A percentile compares a stretch with the other conserved stretches of the same genome.
Conservation (phyloP, 768 basidiomycete genomes). For the Leccinellum rugosiceps region DNA sequence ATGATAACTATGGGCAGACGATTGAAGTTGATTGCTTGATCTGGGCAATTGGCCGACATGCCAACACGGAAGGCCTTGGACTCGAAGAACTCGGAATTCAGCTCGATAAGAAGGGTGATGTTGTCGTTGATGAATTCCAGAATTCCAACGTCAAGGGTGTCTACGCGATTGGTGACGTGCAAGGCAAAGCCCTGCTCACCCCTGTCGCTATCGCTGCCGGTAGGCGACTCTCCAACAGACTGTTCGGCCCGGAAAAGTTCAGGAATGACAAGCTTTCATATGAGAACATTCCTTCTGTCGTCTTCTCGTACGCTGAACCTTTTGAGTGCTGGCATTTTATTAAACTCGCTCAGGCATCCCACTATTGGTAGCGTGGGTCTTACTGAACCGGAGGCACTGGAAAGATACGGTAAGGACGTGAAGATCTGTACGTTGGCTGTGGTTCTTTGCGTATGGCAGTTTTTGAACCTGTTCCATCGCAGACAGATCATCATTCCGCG, state of each 20-base stretch:
- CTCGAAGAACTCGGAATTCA: slow-evolving; percentile 76
- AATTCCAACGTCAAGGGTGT: slow-evolving; percentile 69
- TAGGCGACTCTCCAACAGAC: slow-evolving; percentile 78
- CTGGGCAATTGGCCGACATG: slow-evolving; percentile 92
- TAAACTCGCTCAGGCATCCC: slow-evolving; percentile 63
- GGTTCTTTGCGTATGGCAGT: neutral
- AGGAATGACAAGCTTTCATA: slow-evolving; percentile 88
- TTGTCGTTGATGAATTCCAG: slow-evolving; percentile 91
- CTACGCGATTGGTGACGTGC: slow-evolving; percentile 87
- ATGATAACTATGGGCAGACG: slow-evolving; percentile 68
- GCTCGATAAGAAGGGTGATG: slow-evolving; percentile 73
- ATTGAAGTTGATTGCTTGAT: slow-evolving; percentile 84
- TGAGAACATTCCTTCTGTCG: slow-evolving; percentile 88
- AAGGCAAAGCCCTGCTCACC: slow-evolving; percentile 89
- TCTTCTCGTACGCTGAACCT: slow-evolving; percentile 77
- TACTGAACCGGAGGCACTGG: slow-evolving; percentile 85
- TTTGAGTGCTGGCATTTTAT: slow-evolving; percentile 2
- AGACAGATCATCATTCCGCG: slow-evolving; percentile 80
- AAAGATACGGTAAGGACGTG: slow-evolving; percentile 83
- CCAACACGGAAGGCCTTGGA: slow-evolving; percentile 76
- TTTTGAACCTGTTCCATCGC: slow-evolving; percentile 2
- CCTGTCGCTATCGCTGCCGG: slow-evolving; percentile 98
- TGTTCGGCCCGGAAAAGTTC: slow-evolving; percentile 85
- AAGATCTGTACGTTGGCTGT: slow-evolving; percentile 75
- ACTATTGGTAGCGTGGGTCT: slow-evolving; percentile 94